phyloP scores from a whole-genome alignment of 2,329 filamentous ascomycete genomes.

The Phaeosphaeriaceae sp. region DNA sequence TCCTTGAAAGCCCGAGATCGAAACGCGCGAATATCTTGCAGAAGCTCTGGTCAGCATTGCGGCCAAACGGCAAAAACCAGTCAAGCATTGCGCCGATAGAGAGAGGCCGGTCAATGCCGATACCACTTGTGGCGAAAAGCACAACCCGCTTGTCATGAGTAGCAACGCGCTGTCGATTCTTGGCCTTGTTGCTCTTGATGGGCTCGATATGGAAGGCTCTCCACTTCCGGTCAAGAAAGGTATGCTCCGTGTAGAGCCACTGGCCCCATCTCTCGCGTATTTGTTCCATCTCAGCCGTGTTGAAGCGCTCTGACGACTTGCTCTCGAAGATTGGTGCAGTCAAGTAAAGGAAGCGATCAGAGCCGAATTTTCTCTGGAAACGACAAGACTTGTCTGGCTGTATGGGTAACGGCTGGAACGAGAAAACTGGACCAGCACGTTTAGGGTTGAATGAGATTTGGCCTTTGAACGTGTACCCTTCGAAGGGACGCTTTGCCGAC shows the following conservation, averaged over 20 bases:
- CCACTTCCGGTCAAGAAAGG: constrained; percentile 53
- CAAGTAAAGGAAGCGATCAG: constrained; percentile 53
- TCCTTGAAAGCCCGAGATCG: constrained; percentile 52
- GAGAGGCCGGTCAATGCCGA: constrained; percentile 27
- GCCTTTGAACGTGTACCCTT: constrained; percentile 46
- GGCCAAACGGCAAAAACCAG: constrained; percentile 50
- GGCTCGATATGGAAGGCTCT: constrained; percentile 47
- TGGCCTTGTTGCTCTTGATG: constrained; percentile 33
- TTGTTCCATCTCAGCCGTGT: constrained; percentile 1
- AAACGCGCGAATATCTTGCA: constrained; percentile 54
- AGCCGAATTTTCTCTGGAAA: constrained; percentile 47
- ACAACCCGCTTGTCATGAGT: constrained; percentile 32
- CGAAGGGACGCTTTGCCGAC: constrained; percentile 23
- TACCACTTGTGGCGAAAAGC: constrained; percentile 46
- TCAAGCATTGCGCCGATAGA: constrained; percentile 38
- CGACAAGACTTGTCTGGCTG: constrained; percentile 42
- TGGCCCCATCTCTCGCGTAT: background rate
- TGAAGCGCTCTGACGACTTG: constrained; percentile 15
- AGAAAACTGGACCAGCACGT: constrained; percentile 27
- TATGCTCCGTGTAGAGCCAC: constrained; percentile 47
- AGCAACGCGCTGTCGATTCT: background rate
- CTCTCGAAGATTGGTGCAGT: constrained; percentile 39
- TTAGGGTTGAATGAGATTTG: constrained; percentile 27
- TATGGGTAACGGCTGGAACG: constrained; percentile 32
- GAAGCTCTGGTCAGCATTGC: constrained; percentile 46